Conservation (phyloP, 2,329 filamentous ascomycete genomes). For the Allantophomopsis lycopodina region DNA sequence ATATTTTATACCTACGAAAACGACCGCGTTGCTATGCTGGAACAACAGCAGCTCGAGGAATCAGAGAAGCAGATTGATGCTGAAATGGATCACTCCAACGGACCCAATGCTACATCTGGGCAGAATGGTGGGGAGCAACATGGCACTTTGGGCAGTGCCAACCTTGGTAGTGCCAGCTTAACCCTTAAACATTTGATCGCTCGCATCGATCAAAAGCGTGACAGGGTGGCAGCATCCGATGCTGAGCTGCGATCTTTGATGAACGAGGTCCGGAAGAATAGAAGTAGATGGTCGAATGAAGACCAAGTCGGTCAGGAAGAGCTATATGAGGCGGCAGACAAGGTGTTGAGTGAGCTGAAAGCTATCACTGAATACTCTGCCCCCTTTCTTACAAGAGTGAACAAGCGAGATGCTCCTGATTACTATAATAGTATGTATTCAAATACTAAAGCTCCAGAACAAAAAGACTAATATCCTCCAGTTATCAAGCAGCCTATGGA, state of each 20-base stretch:
- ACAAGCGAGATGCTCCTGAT: conserved; percentile 92
- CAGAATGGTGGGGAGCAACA: conserved; percentile 49
- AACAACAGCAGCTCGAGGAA: conserved; percentile 93
- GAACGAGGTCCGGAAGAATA: conserved; percentile 94
- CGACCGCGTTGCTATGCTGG: conserved; percentile 90
- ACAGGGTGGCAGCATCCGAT: conserved; percentile 82
- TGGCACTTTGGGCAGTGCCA: conserved; percentile 82
- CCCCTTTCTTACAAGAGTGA: conserved; percentile 88
- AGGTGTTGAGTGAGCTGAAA: conserved; percentile 92
- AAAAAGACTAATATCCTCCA: conserved; percentile 27
- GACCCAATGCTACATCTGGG: conserved; percentile 33
- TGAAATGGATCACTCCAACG: conserved; percentile 66
- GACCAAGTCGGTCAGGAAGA: conserved; percentile 97
- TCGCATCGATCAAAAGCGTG: conserved; percentile 84
- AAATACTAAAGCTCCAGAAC: conserved; percentile 1
- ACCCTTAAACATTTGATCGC: conserved; percentile 96
- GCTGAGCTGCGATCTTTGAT: conserved; percentile 84
- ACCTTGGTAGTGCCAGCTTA: conserved; percentile 87
- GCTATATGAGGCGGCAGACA: conserved; percentile 90
- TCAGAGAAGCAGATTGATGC: conserved; percentile 92
- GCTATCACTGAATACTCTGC: conserved; percentile 95
- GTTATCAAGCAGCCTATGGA: conserved; percentile 98
- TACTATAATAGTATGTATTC: conserved; percentile 69
- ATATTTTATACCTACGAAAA: conserved; percentile 93
- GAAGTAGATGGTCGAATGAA: conserved; percentile 98